A percentile compares a stretch with the other conserved stretches of the same genome.
phyloP scores from a whole-genome alignment of 1,284 basidiomycete genomes.

The Ganoderma multipileum region DNA sequence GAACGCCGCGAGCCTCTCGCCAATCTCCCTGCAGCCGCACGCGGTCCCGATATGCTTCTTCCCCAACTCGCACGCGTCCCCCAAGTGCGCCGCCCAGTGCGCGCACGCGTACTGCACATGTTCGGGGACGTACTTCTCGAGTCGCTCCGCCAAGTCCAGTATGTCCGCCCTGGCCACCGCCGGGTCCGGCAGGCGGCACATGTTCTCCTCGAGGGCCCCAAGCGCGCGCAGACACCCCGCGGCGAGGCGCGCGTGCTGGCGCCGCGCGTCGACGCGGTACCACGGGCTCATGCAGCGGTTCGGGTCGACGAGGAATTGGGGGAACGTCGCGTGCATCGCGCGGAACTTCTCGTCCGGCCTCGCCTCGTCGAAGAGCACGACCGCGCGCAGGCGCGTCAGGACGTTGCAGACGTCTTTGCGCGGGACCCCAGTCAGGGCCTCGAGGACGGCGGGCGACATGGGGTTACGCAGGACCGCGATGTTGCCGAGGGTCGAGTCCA shows the following conservation, averaged over 20 bases:
- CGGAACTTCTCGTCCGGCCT: conserved; percentile 12
- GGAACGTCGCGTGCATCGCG: conserved; percentile 23
- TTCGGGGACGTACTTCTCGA: conserved; percentile 8
- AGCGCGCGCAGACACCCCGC: conserved; percentile 13
- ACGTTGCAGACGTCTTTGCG: conserved; percentile 1
- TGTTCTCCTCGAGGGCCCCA: background rate
- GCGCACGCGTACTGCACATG: conserved; percentile 27
- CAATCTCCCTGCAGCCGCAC: background rate
- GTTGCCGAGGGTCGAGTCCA: conserved; percentile 16
- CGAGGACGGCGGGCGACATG: conserved; percentile 8
- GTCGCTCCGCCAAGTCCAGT: background rate
- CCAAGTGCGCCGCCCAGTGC: conserved; percentile 23
- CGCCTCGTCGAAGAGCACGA: conserved; percentile 13
- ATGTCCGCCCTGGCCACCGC: background rate
- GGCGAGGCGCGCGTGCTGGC: conserved; percentile 13
- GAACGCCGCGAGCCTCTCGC: background rate
- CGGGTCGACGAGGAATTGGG: conserved; percentile 21
- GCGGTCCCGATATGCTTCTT: conserved; percentile 10
- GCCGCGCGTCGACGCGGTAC: conserved; percentile 9
- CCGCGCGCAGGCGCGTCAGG: conserved; percentile 21
- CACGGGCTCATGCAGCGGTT: conserved; percentile 6
- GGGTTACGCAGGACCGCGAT: conserved; percentile 17
- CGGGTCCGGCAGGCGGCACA: background rate
- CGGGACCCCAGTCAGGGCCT: conserved; percentile 4
- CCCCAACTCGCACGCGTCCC: background rate